Evolutionary conservation across 2,329 filamentous ascomycete species (phyloP).

Genomic region (Colletotrichum sp.): DNA sequence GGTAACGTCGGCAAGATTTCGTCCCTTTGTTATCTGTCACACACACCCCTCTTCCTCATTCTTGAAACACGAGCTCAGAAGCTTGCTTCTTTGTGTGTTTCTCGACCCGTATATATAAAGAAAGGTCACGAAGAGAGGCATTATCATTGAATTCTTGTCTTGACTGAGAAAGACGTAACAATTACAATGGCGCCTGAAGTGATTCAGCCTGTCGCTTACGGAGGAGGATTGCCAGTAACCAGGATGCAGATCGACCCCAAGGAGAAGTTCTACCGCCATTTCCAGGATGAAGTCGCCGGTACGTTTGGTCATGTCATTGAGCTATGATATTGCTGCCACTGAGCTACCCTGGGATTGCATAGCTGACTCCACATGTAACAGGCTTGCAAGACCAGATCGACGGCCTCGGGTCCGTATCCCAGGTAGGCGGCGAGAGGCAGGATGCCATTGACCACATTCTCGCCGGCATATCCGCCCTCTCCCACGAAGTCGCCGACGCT

Average conservation of each 20-base stretch:
- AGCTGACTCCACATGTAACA: slow-evolving; percentile 36
- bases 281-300: slow-evolving; percentile 72
- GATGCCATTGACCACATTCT: slow-evolving; percentile 84
- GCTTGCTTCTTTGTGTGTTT: neutral
- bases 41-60: neutral
- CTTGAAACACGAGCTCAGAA: slow-evolving; percentile 7
- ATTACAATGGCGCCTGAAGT: slow-evolving; percentile 22
- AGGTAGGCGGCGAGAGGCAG: slow-evolving; percentile 74
- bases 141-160: too few species aligned
- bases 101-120: neutral
- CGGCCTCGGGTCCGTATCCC: slow-evolving; percentile 50
- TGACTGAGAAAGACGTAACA: neutral
- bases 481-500: slow-evolving; percentile 84
- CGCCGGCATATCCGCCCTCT: slow-evolving; percentile 79
- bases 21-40: neutral
- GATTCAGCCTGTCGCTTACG: slow-evolving; percentile 16
- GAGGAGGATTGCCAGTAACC: slow-evolving; percentile 22
- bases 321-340: neutral
- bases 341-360: neutral
- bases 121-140: neutral
- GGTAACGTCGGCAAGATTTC: neutral
- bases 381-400: slow-evolving; percentile 61
- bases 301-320: neutral
- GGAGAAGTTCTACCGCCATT: slow-evolving; percentile 84
- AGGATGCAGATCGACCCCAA: slow-evolving; percentile 59